Evolutionary conservation across 495 filamentous ascomycete species (phyloP).

Genomic region (Chaetomium fimeti): DNA sequence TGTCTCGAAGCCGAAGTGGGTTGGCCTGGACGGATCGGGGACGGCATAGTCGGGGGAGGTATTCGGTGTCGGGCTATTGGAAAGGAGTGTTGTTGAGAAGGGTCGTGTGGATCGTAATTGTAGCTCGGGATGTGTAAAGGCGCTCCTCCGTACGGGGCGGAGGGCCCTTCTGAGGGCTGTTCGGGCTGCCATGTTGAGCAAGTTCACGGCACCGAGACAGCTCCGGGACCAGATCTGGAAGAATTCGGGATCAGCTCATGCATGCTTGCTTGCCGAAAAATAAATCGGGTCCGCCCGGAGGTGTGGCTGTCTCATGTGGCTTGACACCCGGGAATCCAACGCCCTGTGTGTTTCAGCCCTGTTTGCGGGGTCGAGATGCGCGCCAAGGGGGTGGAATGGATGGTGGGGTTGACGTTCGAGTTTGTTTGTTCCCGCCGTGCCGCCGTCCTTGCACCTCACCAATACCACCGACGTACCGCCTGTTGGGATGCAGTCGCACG

Average conservation of each 20-base stretch:
- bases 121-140: slow-evolving; percentile 10
- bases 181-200: slow-evolving; percentile 30
- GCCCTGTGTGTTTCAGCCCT: slow-evolving; percentile 21
- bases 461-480: neutral
- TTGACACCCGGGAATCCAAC: neutral
- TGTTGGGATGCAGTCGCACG: neutral
- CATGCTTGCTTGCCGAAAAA: slow-evolving; percentile 15
- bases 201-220: slow-evolving; percentile 9
- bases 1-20: slow-evolving; percentile 92
- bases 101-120: slow-evolving; percentile 20
- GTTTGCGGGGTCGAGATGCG: slow-evolving; percentile 12
- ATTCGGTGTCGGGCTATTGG: slow-evolving; percentile 27
- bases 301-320: slow-evolving; percentile 19
- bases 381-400: neutral
- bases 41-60: slow-evolving; percentile 36
- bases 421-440: too few species aligned
- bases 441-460: neutral
- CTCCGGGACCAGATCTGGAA: slow-evolving; percentile 16
- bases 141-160: slow-evolving; percentile 21
- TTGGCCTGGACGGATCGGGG: slow-evolving; percentile 60
- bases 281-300: slow-evolving; percentile 14
- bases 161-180: slow-evolving; percentile 32
- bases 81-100: slow-evolving; percentile 28
- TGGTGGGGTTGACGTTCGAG: neutral
- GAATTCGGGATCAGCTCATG: slow-evolving; percentile 11